A percentile compares a stretch with the other conserved stretches of the same genome.
Conservation (phyloP, 441 rosid species). For the Bocquillonia castaneifolia region DNA sequence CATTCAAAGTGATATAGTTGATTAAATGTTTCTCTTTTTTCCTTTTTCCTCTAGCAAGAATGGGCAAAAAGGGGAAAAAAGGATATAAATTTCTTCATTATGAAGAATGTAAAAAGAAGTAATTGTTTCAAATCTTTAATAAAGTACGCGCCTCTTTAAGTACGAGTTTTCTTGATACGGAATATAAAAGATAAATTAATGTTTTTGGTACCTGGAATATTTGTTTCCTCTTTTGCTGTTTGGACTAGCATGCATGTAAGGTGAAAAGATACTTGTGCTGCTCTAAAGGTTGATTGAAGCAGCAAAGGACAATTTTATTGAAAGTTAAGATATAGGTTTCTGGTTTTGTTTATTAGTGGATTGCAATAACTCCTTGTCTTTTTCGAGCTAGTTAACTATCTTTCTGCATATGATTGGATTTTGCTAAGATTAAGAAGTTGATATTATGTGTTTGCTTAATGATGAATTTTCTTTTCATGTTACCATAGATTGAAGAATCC, state of each 20-base stretch:
- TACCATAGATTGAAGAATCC: slow-evolving; percentile 72
- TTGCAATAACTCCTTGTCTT: not conserved
- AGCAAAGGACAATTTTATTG: not conserved
- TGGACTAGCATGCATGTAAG: not conserved
- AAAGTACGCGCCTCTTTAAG: no score
- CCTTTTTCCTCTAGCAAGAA: no score
- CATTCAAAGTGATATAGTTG: no score
- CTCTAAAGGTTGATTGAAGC: not conserved
- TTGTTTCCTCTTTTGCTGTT: not conserved
- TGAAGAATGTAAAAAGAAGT: no score
- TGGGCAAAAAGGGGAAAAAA: no score
- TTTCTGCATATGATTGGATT: slow-evolving; percentile 8
- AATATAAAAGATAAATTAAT: not conserved
- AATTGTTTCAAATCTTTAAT: no score
- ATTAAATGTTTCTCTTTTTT: no score
- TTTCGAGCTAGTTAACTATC: slow-evolving; percentile 8
- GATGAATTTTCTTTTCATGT: slow-evolving; percentile 20
- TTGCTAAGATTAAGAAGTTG: not conserved
- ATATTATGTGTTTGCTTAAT: not conserved
- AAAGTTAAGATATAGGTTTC: not conserved
- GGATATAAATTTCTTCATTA: no score
- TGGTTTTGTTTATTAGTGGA: slow-evolving; percentile 1
- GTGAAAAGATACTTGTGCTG: not conserved
- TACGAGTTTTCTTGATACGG: no score
- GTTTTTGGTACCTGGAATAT: no score